Conservation (phyloP, 2,329 filamentous ascomycete genomes). For the Pezicula radicicola region DNA sequence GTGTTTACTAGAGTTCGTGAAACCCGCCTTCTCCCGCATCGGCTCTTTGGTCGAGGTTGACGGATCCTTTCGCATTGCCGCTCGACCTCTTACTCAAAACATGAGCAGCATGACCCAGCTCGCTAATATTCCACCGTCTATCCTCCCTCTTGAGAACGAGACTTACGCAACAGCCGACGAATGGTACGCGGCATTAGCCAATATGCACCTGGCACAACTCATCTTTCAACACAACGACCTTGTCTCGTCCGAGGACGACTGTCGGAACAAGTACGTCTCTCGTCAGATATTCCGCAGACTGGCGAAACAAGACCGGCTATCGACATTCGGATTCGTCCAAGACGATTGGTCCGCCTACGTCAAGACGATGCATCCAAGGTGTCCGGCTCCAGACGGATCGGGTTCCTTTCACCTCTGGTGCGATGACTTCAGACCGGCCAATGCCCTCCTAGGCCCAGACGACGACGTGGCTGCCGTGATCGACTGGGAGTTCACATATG, state of each 20-base stretch:
- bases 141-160: constrained; percentile 1
- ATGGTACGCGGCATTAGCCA: constrained; percentile 7
- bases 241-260: constrained; percentile 33
- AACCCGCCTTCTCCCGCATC: constrained; percentile 3
- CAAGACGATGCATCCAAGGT: constrained; percentile 3
- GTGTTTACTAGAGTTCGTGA: constrained; percentile 2
- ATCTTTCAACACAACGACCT: constrained; percentile 36
- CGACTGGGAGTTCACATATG: constrained; percentile 38
- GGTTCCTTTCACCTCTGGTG: constrained; percentile 25
- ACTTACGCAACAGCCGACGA: constrained; percentile 2
- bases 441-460: constrained; percentile 28
- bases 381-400: constrained; percentile 10
- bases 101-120: constrained; percentile 8
- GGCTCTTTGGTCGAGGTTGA: constrained; percentile 7
- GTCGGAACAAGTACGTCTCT: constrained; percentile 37
- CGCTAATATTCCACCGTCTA: constrained; percentile 1
- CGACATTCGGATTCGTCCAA: constrained; percentile 8
- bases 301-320: constrained; percentile 12
- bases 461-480: constrained; percentile 29
- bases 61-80: background rate
- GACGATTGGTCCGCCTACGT: constrained; percentile 25
- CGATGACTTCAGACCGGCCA: constrained; percentile 30
- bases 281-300: constrained; percentile 37
- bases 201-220: constrained; percentile 4
- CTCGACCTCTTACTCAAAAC: constrained; percentile 5